Evolutionary conservation across 2,329 filamentous ascomycete species (phyloP).

Genomic region (Cladosporium sp.): DNA sequence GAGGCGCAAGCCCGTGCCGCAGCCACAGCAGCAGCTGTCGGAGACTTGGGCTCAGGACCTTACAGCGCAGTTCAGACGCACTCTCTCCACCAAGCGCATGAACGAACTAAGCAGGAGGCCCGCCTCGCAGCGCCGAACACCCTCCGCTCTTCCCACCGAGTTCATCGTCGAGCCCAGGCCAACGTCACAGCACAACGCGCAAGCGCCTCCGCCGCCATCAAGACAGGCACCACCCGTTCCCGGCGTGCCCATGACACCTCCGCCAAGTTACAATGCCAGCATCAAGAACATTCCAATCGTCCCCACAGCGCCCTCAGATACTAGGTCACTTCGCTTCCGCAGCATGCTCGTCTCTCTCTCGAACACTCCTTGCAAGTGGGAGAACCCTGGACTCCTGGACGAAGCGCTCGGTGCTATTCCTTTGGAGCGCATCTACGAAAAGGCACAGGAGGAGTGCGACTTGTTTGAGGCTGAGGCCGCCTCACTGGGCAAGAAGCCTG

Average conservation of each 20-base stretch:
- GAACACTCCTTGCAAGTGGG: constrained; percentile 86
- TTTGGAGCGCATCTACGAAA: constrained; percentile 84
- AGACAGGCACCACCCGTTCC: constrained; percentile 33
- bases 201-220: constrained; percentile 23
- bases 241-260: constrained; percentile 39
- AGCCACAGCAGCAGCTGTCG: constrained; percentile 27
- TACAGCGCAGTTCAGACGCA: constrained; percentile 79
- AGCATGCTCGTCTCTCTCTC: constrained; percentile 84
- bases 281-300: constrained; percentile 66
- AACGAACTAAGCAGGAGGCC: constrained; percentile 64
- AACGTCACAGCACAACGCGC: constrained; percentile 20
- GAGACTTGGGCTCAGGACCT: constrained; percentile 78
- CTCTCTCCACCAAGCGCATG: constrained; percentile 83
- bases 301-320: constrained; percentile 68
- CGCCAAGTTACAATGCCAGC: constrained; percentile 60
- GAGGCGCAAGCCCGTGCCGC: constrained; percentile 34
- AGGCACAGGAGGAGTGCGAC: constrained; percentile 91
- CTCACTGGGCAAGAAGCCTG: constrained; percentile 74
- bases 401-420: constrained; percentile 86
- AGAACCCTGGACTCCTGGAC: constrained; percentile 91
- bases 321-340: constrained; percentile 50
- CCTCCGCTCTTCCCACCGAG: constrained; percentile 49
- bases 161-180: constrained; percentile 28
- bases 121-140: constrained; percentile 50
- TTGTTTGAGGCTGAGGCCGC: constrained; percentile 83